Evolutionary conservation across 2,329 filamentous ascomycete species (phyloP).

Genomic region (Phialocephala subalpina): DNA sequence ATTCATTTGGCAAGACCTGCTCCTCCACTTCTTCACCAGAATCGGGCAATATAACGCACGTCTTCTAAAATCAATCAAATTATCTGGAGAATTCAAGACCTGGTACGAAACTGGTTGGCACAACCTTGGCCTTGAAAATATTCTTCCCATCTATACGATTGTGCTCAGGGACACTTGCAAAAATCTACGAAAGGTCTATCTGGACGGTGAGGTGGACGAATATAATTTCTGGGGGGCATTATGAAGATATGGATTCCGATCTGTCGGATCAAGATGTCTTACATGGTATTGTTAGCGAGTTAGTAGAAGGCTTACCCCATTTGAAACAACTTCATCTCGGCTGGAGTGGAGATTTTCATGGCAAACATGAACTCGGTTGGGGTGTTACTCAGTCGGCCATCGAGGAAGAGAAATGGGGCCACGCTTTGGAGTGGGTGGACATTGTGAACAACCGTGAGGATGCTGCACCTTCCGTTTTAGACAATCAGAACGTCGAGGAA

Average conservation of each 20-base stretch:
- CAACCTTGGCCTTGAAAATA: neutral
- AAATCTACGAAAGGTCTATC: neutral
- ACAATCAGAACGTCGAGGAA: neutral
- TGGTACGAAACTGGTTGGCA: neutral
- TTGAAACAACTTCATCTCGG: neutral
- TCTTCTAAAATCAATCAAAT: neutral
- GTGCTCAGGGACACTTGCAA: neutral
- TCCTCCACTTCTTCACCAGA: constrained; percentile 3
- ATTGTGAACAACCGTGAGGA: neutral
- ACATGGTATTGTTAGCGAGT: neutral
- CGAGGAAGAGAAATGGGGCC: neutral
- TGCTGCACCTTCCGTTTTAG: neutral
- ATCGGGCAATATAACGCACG: neutral
- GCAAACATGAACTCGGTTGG: neutral
- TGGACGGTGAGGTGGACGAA: neutral
- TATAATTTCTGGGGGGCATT: neutral
- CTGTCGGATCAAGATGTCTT: neutral
- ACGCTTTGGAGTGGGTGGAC: neutral
- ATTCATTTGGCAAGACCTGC: neutral
- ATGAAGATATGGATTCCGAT: neutral
- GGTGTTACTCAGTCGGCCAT: neutral
- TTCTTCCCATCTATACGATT: neutral
- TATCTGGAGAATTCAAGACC: neutral
- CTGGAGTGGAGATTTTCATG: neutral
- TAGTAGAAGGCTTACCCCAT: neutral